phyloP scores from a whole-genome alignment of 1,284 basidiomycete species.

The Heliocybe sulcata region DNA sequence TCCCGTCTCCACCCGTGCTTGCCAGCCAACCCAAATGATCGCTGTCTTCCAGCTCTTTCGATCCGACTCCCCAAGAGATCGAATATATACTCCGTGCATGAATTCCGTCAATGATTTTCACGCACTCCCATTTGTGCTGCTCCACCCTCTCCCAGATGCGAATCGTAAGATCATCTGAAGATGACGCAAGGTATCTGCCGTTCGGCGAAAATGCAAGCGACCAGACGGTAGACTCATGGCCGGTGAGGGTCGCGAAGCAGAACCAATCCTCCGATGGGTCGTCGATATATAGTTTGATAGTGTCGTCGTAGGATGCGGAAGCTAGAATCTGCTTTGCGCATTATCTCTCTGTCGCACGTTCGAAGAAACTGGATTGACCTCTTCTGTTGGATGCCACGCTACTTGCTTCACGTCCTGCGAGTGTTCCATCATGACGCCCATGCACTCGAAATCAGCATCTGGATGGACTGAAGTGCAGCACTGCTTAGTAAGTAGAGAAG shows the following conservation, averaged over 20 bases:
- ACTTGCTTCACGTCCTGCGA: conserved; percentile 95
- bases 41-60: conserved; percentile 14
- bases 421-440: conserved; percentile 97
- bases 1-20: conserved; percentile 73
- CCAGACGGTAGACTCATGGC: conserved; percentile 91
- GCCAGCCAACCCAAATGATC: conserved; percentile 61
- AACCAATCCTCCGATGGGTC: conserved; percentile 96
- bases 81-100: conserved; percentile 77
- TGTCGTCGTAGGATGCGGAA: conserved; percentile 96
- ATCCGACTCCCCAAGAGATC: conserved; percentile 59
- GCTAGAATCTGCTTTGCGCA: conserved; percentile 73
- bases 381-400: conserved; percentile 92
- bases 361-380: conserved; percentile 44
- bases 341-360: conserved; percentile 10
- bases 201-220: conserved; percentile 76
- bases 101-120: conserved; percentile 39
- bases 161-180: conserved; percentile 73
- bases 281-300: conserved; percentile 90
- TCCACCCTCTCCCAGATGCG: conserved; percentile 60
- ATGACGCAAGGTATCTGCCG: conserved; percentile 80
- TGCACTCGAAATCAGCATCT: conserved; percentile 92
- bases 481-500: conserved; percentile 3
- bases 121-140: conserved; percentile 52
- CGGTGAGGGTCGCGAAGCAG: conserved; percentile 75
- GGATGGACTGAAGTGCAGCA: conserved; percentile 56